A percentile compares a stretch with the other conserved stretches of the same genome.
Conservation (phyloP, 1,139 yeast species). For the Yamadazyma mexicana region DNA sequence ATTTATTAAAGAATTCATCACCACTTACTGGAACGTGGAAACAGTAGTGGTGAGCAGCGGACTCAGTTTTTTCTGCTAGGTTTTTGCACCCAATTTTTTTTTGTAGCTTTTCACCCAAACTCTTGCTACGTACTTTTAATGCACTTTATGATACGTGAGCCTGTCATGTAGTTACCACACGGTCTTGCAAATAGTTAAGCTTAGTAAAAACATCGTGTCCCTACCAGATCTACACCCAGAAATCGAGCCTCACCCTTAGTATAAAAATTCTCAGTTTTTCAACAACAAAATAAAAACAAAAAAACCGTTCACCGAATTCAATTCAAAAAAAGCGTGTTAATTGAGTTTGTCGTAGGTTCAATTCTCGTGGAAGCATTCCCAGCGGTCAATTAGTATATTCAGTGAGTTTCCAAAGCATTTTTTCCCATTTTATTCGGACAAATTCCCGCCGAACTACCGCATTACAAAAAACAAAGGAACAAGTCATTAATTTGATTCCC, state of each 20-base stretch:
- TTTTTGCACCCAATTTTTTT: no score
- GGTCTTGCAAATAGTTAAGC: no score
- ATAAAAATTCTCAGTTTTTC: slow-evolving; percentile 3
- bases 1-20: slow-evolving; percentile 53
- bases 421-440: no score
- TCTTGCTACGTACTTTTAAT: background rate
- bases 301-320: background rate
- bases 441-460: no score
- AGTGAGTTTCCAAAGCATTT: no score
- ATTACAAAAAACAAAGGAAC: no score
- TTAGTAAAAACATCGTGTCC: background rate
- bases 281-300: slow-evolving; percentile 5
- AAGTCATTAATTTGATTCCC: background rate
- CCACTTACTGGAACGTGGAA: slow-evolving; percentile 34
- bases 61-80: slow-evolving; percentile 15
- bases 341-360: background rate
- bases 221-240: no score
- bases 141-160: background rate
- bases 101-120: no score
- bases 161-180: background rate
- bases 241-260: no score
- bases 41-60: slow-evolving; percentile 15
- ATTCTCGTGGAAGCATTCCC: no score
- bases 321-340: no score
- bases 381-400: no score